Evolutionary conservation across 768 basidiomycete genomes (phyloP).

Genomic region (Tricholoma matsutake): DNA sequence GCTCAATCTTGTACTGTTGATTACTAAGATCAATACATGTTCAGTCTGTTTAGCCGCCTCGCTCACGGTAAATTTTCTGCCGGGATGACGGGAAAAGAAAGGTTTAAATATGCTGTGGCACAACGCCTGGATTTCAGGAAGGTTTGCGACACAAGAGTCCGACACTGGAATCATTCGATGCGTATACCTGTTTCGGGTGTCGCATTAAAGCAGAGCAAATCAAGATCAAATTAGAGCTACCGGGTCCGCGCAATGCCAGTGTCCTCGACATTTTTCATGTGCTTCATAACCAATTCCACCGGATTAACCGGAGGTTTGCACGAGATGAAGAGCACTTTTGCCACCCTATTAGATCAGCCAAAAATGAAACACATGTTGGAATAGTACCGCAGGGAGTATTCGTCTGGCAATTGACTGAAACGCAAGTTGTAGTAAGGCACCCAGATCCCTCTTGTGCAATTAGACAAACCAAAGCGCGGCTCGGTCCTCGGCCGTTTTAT

Average conservation of each 20-base stretch:
- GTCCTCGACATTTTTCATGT: constrained; percentile 57
- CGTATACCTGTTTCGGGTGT: constrained; percentile 45
- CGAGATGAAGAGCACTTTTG: constrained; percentile 72
- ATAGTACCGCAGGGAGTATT: constrained; percentile 73
- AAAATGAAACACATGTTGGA: neutral
- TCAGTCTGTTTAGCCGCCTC: neutral
- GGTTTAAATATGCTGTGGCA: constrained; percentile 51
- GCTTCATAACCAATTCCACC: constrained; percentile 60
- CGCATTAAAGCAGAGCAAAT: neutral
- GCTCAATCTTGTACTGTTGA: constrained; percentile 75
- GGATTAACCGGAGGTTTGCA: constrained; percentile 79
- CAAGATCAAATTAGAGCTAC: constrained; percentile 31
- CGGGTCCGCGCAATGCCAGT: constrained; percentile 66
- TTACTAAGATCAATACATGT: neutral
- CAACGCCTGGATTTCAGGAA: constrained; percentile 63
- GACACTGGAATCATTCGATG: constrained; percentile 73
- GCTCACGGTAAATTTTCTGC: constrained; percentile 46
- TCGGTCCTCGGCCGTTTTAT: constrained; percentile 65
- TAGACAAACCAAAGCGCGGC: constrained; percentile 58
- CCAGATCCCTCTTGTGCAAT: neutral
- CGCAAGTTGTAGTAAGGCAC: neutral
- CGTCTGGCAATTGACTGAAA: constrained; percentile 69
- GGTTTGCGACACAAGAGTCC: constrained; percentile 62
- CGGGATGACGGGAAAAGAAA: constrained; percentile 48
- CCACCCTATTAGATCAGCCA: constrained; percentile 1